Conservation (phyloP, 2,329 filamentous ascomycete species). For the Fusarium ramigenum region DNA sequence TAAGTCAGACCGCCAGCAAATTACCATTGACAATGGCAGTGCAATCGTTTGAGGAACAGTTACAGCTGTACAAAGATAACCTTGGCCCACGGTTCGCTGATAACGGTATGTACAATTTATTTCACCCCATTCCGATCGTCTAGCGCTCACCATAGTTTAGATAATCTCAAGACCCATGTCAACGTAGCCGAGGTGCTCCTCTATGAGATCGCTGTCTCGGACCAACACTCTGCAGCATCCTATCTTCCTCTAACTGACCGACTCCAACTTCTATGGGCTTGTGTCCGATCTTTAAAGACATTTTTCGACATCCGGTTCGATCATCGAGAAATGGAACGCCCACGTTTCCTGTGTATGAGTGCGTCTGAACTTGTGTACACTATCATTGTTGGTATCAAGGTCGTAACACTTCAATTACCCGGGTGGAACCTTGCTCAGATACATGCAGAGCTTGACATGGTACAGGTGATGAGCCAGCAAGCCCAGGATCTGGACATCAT, state of each 20-base stretch:
- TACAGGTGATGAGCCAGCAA: conserved; percentile 42
- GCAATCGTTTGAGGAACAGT: conserved; percentile 55
- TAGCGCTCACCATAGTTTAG: conserved; percentile 40
- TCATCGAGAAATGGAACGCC: conserved; percentile 46
- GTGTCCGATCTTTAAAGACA: conserved; percentile 51
- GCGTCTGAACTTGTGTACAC: conserved; percentile 59
- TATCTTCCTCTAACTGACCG: conserved; percentile 51
- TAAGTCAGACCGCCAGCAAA: conserved; percentile 46
- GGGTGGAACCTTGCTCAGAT: conserved; percentile 57
- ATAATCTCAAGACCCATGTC: conserved; percentile 53
- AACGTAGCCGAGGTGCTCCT: conserved; percentile 58
- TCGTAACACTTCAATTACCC: conserved; percentile 56
- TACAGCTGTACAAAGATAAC: conserved; percentile 51
- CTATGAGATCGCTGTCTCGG: conserved; percentile 57
- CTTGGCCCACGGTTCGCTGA: conserved; percentile 49
- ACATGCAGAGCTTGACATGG: conserved; percentile 48
- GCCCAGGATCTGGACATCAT: conserved; percentile 45
- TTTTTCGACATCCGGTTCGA: conserved; percentile 53
- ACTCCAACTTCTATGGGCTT: conserved; percentile 57
- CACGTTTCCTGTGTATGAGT: conserved; percentile 54
- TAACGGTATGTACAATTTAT: conserved; percentile 44
- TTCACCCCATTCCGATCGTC: neutral
- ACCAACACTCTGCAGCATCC: conserved; percentile 45
- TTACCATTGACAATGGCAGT: conserved; percentile 55
- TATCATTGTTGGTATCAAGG: conserved; percentile 57